Evolutionary conservation across 2,329 filamentous ascomycete species (phyloP), one percentile per base, ranked within the genome.

Genomic region (Epichloe coenophiala): DNA sequence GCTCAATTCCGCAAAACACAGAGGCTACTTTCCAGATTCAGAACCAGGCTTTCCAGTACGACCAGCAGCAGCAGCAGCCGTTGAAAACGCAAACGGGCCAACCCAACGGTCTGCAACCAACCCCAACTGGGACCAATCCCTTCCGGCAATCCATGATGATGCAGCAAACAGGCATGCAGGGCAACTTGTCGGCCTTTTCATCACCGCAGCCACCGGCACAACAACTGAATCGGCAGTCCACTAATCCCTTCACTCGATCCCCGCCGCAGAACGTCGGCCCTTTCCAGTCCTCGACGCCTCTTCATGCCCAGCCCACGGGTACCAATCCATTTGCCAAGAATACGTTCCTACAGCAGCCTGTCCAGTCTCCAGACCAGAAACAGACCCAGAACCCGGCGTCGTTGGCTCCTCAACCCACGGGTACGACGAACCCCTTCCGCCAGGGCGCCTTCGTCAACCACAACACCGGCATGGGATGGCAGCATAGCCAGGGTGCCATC

Each of bases 351-450:
- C 56, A 63, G 11, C 55, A 54, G 13, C 46, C 47, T 23, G 45
- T 21, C 39, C 67, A 68, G 42, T 63, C 66, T 37, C 70, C 71
- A 47, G 63, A 69, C n/a, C 72, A 71, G 1, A 70, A 73, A 71
- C 72, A 2, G 70, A 15, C 41, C 3, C 48, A 47, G 21, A 39
- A 39, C 23, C 68, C 38, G 67, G 67, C 36, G 67, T 64, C 75
- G 46, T 69, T 93, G 5, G 76, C 77, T 49, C 80, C 88, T 2
- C 88, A 91, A 60, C 78, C 84, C 1, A 96, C 90, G 0, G 90
- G 89, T 8, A 88, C 80, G 60, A 96, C 90, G 2, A 98, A 98
- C 61, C 93, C 93, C 1, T 97, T 97, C 76, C 80, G 93, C 15
- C 89, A 97, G 63, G 88, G 86, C 44, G 81, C 84, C 4, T 95